phyloP scores from a whole-genome alignment of 345 rosid species.

The Corchorus capsularis region DNA sequence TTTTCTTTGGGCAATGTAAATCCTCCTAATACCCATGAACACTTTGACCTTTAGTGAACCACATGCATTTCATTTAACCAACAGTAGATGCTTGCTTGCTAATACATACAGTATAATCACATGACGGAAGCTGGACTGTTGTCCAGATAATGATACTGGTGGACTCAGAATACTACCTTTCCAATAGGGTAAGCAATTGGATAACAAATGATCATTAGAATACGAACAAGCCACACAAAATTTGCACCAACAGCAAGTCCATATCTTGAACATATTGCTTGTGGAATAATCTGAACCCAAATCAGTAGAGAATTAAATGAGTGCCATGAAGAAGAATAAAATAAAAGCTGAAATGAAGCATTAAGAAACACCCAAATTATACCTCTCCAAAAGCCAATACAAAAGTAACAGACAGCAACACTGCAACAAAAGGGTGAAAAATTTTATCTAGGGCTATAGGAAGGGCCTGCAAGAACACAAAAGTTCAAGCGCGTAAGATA shows the following conservation, averaged over 20 bases:
- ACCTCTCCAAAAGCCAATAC: conserved; percentile 89
- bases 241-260: conserved; percentile 81
- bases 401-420: conserved; percentile 76
- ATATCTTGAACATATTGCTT: conserved; percentile 79
- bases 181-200: conserved; percentile 82
- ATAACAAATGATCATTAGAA: conserved; percentile 73
- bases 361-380: conserved; percentile 7
- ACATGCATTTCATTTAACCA: neutral
- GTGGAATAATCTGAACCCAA: conserved; percentile 63
- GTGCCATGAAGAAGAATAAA: neutral
- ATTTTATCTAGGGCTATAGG: conserved; percentile 76
- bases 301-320: neutral
- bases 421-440: conserved; percentile 82
- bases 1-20: neutral
- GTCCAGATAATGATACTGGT: neutral
- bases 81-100: neutral
- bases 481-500: conserved; percentile 9
- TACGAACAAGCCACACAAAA: conserved; percentile 68
- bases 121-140: neutral
- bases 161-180: conserved; percentile 46
- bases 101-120: neutral
- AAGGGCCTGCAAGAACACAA: conserved; percentile 59
- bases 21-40: neutral
- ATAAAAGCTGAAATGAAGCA: conserved; percentile 13
- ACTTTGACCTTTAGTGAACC: conserved; percentile 1